Conservation (phyloP, 129 eudicot genomes). For the Pittosporum tobira region DNA sequence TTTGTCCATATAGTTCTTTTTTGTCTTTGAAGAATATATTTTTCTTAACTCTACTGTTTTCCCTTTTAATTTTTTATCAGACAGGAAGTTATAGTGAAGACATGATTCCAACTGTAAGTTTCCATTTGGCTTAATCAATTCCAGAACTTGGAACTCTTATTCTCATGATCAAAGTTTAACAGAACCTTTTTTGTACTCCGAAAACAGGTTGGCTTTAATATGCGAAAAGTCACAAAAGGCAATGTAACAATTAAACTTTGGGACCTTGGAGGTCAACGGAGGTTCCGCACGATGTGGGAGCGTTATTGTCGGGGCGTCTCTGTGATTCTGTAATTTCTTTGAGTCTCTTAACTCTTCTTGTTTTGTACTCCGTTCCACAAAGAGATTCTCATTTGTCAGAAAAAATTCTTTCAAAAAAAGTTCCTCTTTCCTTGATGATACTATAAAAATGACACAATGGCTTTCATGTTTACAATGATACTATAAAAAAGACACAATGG, state of each 20-base stretch:
- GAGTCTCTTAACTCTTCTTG: neutral
- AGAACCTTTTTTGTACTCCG: neutral
- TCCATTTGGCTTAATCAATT: conserved; percentile 15
- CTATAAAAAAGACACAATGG: too few species aligned
- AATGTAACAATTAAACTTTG: conserved; percentile 94
- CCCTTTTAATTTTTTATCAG: conserved; percentile 28
- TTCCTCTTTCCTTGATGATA: too few species aligned
- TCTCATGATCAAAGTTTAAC: neutral
- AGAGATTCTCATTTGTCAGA: too few species aligned
- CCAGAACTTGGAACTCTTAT: conserved; percentile 1
- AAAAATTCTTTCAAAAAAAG: too few species aligned
- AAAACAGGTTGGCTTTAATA: conserved; percentile 74
- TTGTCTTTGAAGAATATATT: neutral
- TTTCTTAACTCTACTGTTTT: neutral
- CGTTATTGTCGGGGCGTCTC: conserved; percentile 93
- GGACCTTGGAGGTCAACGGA: conserved; percentile 96
- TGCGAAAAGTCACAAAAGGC: conserved; percentile 93
- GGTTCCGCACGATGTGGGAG: conserved; percentile 98
- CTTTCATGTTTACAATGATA: too few species aligned
- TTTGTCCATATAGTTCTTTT: neutral
- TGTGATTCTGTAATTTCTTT: conserved; percentile 58
- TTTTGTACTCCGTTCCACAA: too few species aligned
- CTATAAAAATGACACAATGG: too few species aligned
- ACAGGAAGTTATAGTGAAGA: conserved; percentile 87
- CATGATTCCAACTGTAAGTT: conserved; percentile 93